phyloP scores from a whole-genome alignment of 2,329 filamentous ascomycete species.

The Colletotrichum costaricense region DNA sequence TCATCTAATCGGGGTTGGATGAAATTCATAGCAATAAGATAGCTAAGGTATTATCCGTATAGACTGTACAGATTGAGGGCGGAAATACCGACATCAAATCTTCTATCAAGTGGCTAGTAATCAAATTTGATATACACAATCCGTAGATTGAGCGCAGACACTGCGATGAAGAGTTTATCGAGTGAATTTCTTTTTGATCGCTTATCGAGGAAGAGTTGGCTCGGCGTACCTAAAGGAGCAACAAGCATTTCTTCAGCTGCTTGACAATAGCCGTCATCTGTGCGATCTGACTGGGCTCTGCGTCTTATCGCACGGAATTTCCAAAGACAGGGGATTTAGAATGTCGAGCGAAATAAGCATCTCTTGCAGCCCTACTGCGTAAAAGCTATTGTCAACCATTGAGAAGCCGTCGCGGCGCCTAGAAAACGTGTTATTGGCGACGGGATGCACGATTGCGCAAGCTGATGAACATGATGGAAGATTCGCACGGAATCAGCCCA shows the following conservation, averaged over 20 bases:
- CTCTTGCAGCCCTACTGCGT: slow-evolving; percentile 2
- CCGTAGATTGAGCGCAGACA: neutral
- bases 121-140: neutral
- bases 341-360: slow-evolving; percentile 15
- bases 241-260: slow-evolving; percentile 23
- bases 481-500: neutral
- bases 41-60: neutral
- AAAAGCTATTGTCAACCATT: neutral
- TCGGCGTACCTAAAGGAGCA: neutral
- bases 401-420: neutral
- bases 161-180: neutral
- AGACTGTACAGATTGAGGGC: neutral
- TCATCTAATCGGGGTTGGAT: neutral
- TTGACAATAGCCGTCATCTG: neutral
- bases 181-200: neutral
- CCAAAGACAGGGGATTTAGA: neutral
- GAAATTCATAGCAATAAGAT: neutral
- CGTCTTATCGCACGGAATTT: neutral
- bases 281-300: slow-evolving; percentile 5
- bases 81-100: neutral
- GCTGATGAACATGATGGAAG: neutral
- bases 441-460: neutral
- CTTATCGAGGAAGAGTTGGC: neutral
- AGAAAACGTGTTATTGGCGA: neutral
- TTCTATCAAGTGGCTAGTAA: neutral